Evolutionary conservation across 2,329 filamentous ascomycete genomes (phyloP).

Genomic region (Nemania sp.): DNA sequence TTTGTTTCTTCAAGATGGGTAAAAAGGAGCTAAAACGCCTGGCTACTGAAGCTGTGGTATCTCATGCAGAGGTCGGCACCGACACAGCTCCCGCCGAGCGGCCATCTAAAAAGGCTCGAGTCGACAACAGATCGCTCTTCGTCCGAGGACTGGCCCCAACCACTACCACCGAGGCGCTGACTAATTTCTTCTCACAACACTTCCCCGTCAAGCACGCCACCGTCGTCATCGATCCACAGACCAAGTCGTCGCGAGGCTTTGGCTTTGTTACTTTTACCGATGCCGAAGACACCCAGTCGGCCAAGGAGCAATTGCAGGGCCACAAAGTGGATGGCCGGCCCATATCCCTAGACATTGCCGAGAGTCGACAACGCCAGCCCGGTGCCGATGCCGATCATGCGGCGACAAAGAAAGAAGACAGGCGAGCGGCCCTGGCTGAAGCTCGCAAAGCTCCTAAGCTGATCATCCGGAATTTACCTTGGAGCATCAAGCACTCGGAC

Average conservation of each 20-base stretch:
- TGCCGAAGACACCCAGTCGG: conserved; percentile 86
- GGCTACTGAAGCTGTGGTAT: conserved; percentile 31
- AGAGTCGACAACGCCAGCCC: conserved; percentile 77
- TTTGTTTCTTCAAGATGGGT: conserved; percentile 37
- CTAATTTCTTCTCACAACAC: conserved; percentile 91
- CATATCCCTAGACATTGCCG: conserved; percentile 87
- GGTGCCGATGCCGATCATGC: conserved; percentile 57
- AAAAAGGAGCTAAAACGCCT: conserved; percentile 44
- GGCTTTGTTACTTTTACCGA: conserved; percentile 98
- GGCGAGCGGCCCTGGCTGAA: conserved; percentile 70
- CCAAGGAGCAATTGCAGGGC: conserved; percentile 84
- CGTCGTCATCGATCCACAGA: conserved; percentile 87
- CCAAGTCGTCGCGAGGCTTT: conserved; percentile 90
- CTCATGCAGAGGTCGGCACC: conserved; percentile 42
- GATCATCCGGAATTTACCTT: conserved; percentile 93
- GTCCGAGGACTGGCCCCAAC: conserved; percentile 84
- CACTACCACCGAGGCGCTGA: conserved; percentile 84
- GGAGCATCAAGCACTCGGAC: conserved; percentile 90
- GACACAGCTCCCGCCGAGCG: conserved; percentile 49
- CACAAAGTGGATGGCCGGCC: conserved; percentile 81
- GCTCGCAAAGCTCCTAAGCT: conserved; percentile 75
- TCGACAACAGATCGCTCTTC: conserved; percentile 82
- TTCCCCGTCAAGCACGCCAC: conserved; percentile 96
- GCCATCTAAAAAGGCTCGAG: conserved; percentile 67
- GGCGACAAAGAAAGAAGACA: conserved; percentile 65